A percentile compares a stretch with the other conserved stretches of the same genome.
Evolutionary conservation across 2,329 filamentous ascomycete species (phyloP).

Genomic region (Claviceps paspali): DNA sequence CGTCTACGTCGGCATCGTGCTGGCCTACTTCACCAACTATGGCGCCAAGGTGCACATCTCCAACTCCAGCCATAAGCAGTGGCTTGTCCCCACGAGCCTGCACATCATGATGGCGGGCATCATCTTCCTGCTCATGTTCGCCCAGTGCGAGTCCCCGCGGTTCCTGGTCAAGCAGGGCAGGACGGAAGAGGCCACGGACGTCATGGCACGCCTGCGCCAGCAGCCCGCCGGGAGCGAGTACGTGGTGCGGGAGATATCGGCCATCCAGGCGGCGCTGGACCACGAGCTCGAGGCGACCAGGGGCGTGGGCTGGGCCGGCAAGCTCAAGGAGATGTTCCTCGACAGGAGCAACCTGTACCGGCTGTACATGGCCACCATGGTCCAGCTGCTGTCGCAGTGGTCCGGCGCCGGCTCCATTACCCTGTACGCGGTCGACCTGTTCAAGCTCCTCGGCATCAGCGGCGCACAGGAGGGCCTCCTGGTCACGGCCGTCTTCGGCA

Average conservation of each 20-base stretch:
- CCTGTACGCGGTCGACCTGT: slow-evolving; percentile 60
- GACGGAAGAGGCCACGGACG: slow-evolving; percentile 39
- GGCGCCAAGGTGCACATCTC: slow-evolving; percentile 36
- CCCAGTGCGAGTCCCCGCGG: slow-evolving; percentile 55
- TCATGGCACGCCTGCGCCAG: slow-evolving; percentile 42
- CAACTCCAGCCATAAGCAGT: slow-evolving; percentile 30
- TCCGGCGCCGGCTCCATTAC: slow-evolving; percentile 60
- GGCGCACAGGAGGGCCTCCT: slow-evolving; percentile 55
- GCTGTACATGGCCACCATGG: slow-evolving; percentile 50
- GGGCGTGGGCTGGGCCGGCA: slow-evolving; percentile 47
- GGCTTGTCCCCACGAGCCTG: slow-evolving; percentile 56
- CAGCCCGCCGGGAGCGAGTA: slow-evolving; percentile 45
- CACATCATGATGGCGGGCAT: slow-evolving; percentile 65
- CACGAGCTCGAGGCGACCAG: slow-evolving; percentile 57
- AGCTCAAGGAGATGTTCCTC: slow-evolving; percentile 53
- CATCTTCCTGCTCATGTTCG: slow-evolving; percentile 54
- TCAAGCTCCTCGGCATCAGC: slow-evolving; percentile 53
- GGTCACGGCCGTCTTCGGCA: slow-evolving; percentile 60
- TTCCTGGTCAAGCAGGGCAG: slow-evolving; percentile 52
- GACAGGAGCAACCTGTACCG: slow-evolving; percentile 58
- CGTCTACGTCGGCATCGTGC: slow-evolving; percentile 64
- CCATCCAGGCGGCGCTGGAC: slow-evolving; percentile 50
- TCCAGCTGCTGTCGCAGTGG: slow-evolving; percentile 62
- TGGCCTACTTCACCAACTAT: slow-evolving; percentile 65
- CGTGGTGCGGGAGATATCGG: slow-evolving; percentile 43